Percentiles rank a stretch among this genome's conserved stretches.
Evolutionary conservation across 2,329 filamentous ascomycete genomes (phyloP).

Genomic region (Sphaerulina musiva): DNA sequence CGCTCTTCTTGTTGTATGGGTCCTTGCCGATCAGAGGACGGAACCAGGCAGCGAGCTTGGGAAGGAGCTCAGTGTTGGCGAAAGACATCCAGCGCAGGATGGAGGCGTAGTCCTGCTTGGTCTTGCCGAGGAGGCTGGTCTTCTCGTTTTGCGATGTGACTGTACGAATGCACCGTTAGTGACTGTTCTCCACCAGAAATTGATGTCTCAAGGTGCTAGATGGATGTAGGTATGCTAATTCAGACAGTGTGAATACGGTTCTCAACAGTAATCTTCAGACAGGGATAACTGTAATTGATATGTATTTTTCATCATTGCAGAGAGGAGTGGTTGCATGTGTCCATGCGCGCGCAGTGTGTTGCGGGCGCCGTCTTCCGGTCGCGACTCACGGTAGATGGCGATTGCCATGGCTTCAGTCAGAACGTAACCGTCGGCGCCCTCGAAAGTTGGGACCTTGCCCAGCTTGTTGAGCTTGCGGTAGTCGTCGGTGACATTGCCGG

Average conservation of each 20-base stretch:
- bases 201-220: background rate
- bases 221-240: conserved; percentile 31
- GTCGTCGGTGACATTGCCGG: conserved; percentile 59
- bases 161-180: conserved; percentile 37
- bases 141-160: conserved; percentile 99
- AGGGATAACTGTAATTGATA: conserved; percentile 81
- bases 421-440: conserved; percentile 83
- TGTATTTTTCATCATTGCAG: conserved; percentile 64
- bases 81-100: conserved; percentile 98
- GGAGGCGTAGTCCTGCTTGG: conserved; percentile 99
- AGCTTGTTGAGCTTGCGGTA: conserved; percentile 82
- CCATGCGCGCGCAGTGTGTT: background rate
- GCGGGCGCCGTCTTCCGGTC: background rate
- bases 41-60: conserved; percentile 71
- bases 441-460: conserved; percentile 87
- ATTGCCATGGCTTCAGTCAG: conserved; percentile 90
- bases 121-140: conserved; percentile 98
- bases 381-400: conserved; percentile 86
- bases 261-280: conserved; percentile 93
- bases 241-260: conserved; percentile 69
- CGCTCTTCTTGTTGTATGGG: conserved; percentile 96
- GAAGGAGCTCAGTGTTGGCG: conserved; percentile 81
- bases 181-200: background rate
- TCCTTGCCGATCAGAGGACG: conserved; percentile 72
- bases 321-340: background rate